These are phyloP conservation scores for Platanus orientalis DNA, from an alignment of 164 flowering plant genomes.

Conservation along the genomic window DNA sequence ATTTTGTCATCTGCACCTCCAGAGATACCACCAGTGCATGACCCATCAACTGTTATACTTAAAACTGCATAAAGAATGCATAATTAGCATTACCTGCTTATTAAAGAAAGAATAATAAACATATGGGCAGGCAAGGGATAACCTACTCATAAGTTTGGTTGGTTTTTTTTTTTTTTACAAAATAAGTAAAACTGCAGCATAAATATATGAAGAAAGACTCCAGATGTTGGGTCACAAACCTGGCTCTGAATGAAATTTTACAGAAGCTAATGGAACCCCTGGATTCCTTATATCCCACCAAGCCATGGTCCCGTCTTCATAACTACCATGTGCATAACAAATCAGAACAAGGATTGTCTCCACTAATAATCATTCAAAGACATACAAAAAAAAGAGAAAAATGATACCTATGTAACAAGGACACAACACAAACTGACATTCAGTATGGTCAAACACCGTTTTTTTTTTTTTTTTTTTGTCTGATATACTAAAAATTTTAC, in stretches of 20 bases:
- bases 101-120: not conserved
- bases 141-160: not conserved
- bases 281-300: slow-evolving; percentile 93
- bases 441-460: too few relatives aligned
- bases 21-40: slow-evolving; percentile 71
- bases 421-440: too few relatives aligned
- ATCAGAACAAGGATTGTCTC: not conserved
- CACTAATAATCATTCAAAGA: not conserved
- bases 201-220: not conserved
- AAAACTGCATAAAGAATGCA: slow-evolving; percentile 43
- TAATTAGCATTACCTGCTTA: not conserved
- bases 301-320: slow-evolving; percentile 87
- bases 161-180: not conserved
- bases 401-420: too few relatives aligned
- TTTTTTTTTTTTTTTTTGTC: too few relatives aligned
- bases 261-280: slow-evolving; percentile 54
- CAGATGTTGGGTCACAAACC: slow-evolving; percentile 28
- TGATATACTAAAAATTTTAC: too few relatives aligned
- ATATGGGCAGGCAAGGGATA: not conserved
- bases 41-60: slow-evolving; percentile 53
- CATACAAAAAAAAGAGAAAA: too few relatives aligned
- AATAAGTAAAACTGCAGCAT: not conserved
- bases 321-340: slow-evolving; percentile 33
- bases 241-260: slow-evolving; percentile 83
- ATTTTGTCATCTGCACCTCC: slow-evolving; percentile 85